Evolutionary conservation across 2,329 filamentous ascomycete genomes (phyloP), one percentile per base, ranked within the genome.

Genomic region (Daldinia sp.): DNA sequence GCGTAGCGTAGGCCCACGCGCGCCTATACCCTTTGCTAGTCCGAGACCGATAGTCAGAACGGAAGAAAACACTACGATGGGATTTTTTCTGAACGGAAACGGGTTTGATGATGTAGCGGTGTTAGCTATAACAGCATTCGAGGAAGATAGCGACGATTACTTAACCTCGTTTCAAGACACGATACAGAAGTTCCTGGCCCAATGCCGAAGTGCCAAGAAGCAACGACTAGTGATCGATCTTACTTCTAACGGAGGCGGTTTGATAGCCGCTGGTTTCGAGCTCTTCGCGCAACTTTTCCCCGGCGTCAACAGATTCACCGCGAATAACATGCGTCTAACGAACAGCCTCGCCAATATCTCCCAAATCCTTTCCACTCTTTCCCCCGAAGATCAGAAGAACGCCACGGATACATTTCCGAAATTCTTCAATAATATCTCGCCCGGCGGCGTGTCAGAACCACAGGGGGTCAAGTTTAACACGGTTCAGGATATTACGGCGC

Each of bases 181-280:
- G 8, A 65, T 73, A 0, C 55, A 64, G 43, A 39, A 59, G 3
- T 76, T 75, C 62, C 58, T 76, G 4, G 57, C 39, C 9, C 45
- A 64, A 21, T 72, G 70, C 32, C 78, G 79, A 58, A 77, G 78
- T 8, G 80, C 78, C 0, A 83, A 82, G 58, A 88, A 87, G 76
- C 86, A 80, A 45, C 86, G 85, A 72, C 80, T 89, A 0, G 82
- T 89, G 9, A 77, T 90, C 27, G 86, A 89, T 66, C 74, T 89
- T 4, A 81, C 80, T 3, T 80, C 80, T 47, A 89, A 89, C 67
- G 83, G 81, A 1, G 87, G 87, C 39, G 87, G 87, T 21, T 81
- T 80, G 11, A 83, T 89, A 43, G 72, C 87, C 6, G 80, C 84
- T n/a, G 87, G 84, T 13, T 87, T 86, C 66, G 86, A 88, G 70